phyloP scores from a whole-genome alignment of 257 asterid species.

The Henckelia pumila region DNA sequence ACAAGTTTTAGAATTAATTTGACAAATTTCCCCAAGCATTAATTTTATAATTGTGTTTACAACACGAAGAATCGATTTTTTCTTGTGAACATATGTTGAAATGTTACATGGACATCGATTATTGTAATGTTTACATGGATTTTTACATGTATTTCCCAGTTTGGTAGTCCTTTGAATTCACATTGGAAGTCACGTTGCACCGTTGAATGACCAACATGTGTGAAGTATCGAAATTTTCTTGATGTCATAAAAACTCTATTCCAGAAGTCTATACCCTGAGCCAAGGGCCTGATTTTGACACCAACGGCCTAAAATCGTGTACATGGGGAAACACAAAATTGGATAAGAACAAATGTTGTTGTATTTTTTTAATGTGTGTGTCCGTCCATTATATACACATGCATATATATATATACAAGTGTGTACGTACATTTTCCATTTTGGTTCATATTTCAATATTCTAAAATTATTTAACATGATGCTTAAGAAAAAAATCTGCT shows the following conservation, averaged over 20 bases:
- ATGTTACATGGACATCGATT: not conserved
- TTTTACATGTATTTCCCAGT: not conserved
- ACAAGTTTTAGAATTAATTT: too few relatives aligned
- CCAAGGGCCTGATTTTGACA: not conserved
- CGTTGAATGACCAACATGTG: not conserved
- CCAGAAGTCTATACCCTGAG: not conserved
- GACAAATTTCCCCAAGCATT: too few relatives aligned
- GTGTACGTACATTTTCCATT: too few relatives aligned
- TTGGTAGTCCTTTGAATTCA: not conserved
- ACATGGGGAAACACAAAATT: not conserved
- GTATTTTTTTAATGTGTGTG: too few relatives aligned
- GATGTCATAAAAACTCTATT: not conserved
- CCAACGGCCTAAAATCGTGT: not conserved
- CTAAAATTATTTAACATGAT: too few relatives aligned
- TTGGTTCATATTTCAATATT: too few relatives aligned
- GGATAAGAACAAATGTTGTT: slow-evolving; percentile 2
- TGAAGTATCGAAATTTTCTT: too few relatives aligned
- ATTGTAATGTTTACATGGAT: not conserved
- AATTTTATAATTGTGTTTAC: too few relatives aligned
- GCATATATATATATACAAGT: too few relatives aligned
- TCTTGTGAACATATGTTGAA: not conserved
- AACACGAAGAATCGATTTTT: too few relatives aligned
- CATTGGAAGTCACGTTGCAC: not conserved
- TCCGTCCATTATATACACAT: too few relatives aligned
- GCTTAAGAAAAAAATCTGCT: too few relatives aligned